A percentile compares a stretch with the other conserved stretches of the same genome.
Conservation (phyloP, 441 rosid genomes). For the Viola pubescens region DNA sequence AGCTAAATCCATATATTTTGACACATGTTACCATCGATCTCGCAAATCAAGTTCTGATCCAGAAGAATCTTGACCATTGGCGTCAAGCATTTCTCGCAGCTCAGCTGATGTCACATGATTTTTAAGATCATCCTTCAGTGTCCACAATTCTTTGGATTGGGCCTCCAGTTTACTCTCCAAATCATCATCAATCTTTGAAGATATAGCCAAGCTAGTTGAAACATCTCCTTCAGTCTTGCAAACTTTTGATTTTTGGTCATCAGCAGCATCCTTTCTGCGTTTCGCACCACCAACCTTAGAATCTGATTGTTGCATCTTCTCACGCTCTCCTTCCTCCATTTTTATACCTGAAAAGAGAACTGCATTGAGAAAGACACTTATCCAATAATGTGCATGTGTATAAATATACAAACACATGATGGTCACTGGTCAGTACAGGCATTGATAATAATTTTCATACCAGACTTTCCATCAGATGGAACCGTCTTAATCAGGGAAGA, state of each 20-base stretch:
- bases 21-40: conserved; percentile 60
- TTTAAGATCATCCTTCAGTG: conserved; percentile 78
- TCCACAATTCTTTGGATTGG: conserved; percentile 81
- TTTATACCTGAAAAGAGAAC: conserved; percentile 24
- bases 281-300: conserved; percentile 44
- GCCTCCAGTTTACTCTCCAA: conserved; percentile 58
- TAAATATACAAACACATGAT: conserved; percentile 1
- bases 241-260: conserved; percentile 46
- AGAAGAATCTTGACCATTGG: conserved; percentile 65
- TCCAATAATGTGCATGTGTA: not conserved
- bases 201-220: conserved; percentile 29
- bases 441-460: conserved; percentile 24
- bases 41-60: conserved; percentile 89
- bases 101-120: conserved; percentile 63
- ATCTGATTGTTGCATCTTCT: conserved; percentile 28
- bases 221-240: conserved; percentile 42
- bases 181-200: conserved; percentile 23
- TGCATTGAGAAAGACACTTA: conserved; percentile 16
- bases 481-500: conserved; percentile 39
- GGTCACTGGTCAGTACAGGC: not conserved
- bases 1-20: conserved; percentile 1
- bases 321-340: conserved; percentile 24
- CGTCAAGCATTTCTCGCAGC: conserved; percentile 76
- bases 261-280: conserved; percentile 43
- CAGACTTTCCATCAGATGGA: conserved; percentile 37